Evolutionary conservation across 108 stramenopile genomes (phyloP).

Genomic region (Chaetoceros tenuissimus): DNA sequence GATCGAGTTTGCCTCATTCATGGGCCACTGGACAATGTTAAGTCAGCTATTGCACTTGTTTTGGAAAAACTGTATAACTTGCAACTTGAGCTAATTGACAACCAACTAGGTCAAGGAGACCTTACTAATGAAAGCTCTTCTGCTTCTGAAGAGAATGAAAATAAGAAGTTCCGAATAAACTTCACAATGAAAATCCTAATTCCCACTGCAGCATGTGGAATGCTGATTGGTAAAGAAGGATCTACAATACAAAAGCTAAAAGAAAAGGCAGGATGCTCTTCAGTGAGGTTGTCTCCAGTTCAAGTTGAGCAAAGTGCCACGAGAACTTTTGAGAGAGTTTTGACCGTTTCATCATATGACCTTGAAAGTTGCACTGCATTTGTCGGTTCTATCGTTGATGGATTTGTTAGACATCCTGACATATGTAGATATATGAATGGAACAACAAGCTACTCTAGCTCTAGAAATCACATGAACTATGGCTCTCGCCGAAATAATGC

Average conservation of each 20-base stretch:
- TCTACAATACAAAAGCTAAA: slow-evolving; percentile 69
- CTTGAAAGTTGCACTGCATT: slow-evolving; percentile 40
- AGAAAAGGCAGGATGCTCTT: slow-evolving; percentile 53
- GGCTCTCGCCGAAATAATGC: neutral
- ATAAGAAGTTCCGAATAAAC: no score
- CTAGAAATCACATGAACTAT: neutral
- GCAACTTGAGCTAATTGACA: slow-evolving; percentile 8
- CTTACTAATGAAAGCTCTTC: slow-evolving; percentile 1
- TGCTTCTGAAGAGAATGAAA: neutral
- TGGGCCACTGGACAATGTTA: slow-evolving; percentile 48
- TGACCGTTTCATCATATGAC: slow-evolving; percentile 59
- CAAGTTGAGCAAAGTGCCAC: slow-evolving; percentile 21
- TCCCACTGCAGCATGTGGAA: slow-evolving; percentile 66
- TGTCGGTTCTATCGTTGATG: slow-evolving; percentile 39
- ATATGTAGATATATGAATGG: slow-evolving; percentile 67
- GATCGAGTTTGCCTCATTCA: slow-evolving; percentile 77
- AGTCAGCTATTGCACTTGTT: slow-evolving; percentile 44
- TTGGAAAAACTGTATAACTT: slow-evolving; percentile 43
- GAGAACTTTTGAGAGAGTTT: slow-evolving; percentile 50
- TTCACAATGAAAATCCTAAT: slow-evolving; percentile 71
- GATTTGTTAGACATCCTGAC: slow-evolving; percentile 60
- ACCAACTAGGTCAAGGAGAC: neutral
- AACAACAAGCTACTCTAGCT: slow-evolving; percentile 67
- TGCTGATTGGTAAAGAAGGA: slow-evolving; percentile 75
- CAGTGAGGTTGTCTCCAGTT: slow-evolving; percentile 63